Base-by-base conservation (phyloP, 495 filamentous ascomycete genomes). In the Penicillium herquei region DNA sequence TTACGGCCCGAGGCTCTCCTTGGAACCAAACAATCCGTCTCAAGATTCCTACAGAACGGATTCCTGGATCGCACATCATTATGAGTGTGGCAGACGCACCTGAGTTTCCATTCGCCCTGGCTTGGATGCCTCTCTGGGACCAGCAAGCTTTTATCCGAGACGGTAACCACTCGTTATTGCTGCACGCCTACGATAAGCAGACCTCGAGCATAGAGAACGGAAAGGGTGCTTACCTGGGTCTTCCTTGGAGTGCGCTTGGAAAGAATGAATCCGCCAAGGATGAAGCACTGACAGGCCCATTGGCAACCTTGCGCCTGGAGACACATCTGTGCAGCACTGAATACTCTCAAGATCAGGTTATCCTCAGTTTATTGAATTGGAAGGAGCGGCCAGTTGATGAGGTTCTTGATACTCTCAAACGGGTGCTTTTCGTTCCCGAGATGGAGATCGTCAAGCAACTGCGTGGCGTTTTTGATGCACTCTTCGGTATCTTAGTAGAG, bases 391-490 rank as follows among this genome's bases (percentile, higher is more conserved):
- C 85, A 2, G 77, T 83, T 39, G 82, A 82, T 39, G 84, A 93
- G 18, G 77, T 94, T 1, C 73, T 89, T 1, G 78, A 84, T 16
- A 78, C 96, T 6, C 71, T 99, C 33, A 87, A 89, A 67, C 84
- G 90, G 55, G 80, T 98, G 37, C 84, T 89, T 8, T 99, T 98
- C 63, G 94, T 99, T 9, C 87, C 94, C 0, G 94, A 99, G 67
- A 96, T 97, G 48, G 94, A 99, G 72, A 89, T 98, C 26, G 94
- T 98, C 54, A 99, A 97, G 71, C 81, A 96, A 48, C 75, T 97
- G 8, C 84, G 81, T 55, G 88, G 96, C 64, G 92, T 99, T 12
- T 87, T 99, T 61, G 91, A 96, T 67, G 85, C 91, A 8, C 80
- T 98, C 11, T 99, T 99, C 63, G 86, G 89, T 8, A 92, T 98